Evolutionary conservation across 352 stramenopile species (phyloP), one percentile per base, ranked within the genome.

Genomic region (Globisporangium carolinianum): DNA sequence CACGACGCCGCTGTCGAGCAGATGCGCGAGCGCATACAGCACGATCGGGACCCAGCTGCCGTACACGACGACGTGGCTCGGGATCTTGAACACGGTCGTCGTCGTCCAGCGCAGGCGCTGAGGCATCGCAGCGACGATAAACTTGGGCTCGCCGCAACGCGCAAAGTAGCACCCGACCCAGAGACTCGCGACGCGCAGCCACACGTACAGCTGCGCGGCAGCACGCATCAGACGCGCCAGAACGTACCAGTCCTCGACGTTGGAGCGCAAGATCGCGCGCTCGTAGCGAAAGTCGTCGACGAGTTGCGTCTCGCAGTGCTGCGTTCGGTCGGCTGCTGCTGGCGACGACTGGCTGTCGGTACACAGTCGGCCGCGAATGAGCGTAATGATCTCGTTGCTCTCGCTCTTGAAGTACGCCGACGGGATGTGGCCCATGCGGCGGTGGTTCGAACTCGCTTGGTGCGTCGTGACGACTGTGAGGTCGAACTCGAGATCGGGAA

Each of bases 281-380:
- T 85, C 73, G 36, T 86, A 89, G 37, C 79, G 72, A 12, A 75
- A 85, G 53, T 83, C 74, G 45, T 83, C 74, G 5, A 81, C 53
- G 18, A 79, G 65, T 0, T 75, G 49, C 2, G 74, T 81, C 12
- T 38, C 45, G 35, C 69, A 80, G 17, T 32, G 42, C 0, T 37
- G 11, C 54, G 11, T 61, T 67, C 46, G 67, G 7, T 9, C 38
- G 10, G 32, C 4, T 47, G 2, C 51, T 10, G 5, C 50, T 15
- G 0, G 0, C 11, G 12, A 38, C n/a, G 8, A 18, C 65, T 14
- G 18, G 32, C 9, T 56, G 51, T 5, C 42, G 52, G 14, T 57
- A 75, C 35, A 53, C 4, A 38, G 18, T 14, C 57, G 69, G 0
- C 72, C 72, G 11, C 72, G 62, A n/a, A 64, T 73, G 15, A 80